Evolutionary conservation across 192 early-diverging fungal species (phyloP).

Genomic region (Mortierella alpina): DNA sequence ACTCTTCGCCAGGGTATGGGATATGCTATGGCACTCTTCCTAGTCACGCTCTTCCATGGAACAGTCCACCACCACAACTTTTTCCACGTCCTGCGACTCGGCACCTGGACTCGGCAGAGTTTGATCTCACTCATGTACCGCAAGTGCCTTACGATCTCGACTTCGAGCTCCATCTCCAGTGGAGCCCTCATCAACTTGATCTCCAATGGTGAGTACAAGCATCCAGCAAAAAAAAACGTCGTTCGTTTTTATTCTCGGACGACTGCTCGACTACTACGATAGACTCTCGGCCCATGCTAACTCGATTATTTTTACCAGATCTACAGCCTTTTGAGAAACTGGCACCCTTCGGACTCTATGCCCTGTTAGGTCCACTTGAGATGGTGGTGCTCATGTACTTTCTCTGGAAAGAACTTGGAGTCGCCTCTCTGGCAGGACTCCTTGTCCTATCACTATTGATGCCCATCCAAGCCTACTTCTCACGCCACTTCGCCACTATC

Average conservation of each 20-base stretch:
- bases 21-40: slow-evolving; percentile 46
- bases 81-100: slow-evolving; percentile 53
- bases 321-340: slow-evolving; percentile 55
- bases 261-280: neutral
- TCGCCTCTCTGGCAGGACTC: slow-evolving; percentile 42
- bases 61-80: slow-evolving; percentile 56
- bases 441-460: slow-evolving; percentile 44
- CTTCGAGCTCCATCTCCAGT: slow-evolving; percentile 51
- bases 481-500: slow-evolving; percentile 45
- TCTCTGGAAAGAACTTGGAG: slow-evolving; percentile 42
- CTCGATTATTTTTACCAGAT: slow-evolving; percentile 22
- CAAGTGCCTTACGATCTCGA: slow-evolving; percentile 50
- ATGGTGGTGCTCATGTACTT: slow-evolving; percentile 44
- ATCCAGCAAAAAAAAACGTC: too few species aligned
- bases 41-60: slow-evolving; percentile 53
- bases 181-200: slow-evolving; percentile 56
- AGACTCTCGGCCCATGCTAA: neutral
- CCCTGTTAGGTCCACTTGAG: slow-evolving; percentile 51
- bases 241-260: neutral
- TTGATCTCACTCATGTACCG: slow-evolving; percentile 55
- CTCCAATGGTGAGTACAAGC: slow-evolving; percentile 41
- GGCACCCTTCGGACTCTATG: slow-evolving; percentile 52
- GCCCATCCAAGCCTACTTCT: slow-evolving; percentile 46
- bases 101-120: slow-evolving; percentile 40
- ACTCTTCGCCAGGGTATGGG: slow-evolving; percentile 34